Base-by-base conservation (phyloP, 2,329 filamentous ascomycete genomes). In the Trichoderma pleuroti region DNA sequence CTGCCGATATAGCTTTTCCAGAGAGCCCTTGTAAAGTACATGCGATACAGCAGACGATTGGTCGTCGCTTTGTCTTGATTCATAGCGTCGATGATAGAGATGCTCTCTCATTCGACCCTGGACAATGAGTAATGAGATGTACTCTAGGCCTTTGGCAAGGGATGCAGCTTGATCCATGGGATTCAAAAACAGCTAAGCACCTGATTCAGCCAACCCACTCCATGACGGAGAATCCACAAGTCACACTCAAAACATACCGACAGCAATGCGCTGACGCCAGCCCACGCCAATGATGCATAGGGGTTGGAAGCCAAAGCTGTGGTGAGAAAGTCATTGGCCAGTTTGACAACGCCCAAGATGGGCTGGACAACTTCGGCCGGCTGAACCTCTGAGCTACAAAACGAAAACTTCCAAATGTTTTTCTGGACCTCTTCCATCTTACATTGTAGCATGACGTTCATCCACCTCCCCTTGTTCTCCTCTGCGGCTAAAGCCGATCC, bases 41-140 rank as follows among this genome's bases (percentile, higher is more conserved):
- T 68, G 62, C 16, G 42, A 34, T 26, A n/a, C 16, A 12, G n/a
- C 5, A 18, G 46, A 52, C 7, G 46, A 12, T 52, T 28, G 10
- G 18, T 12, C 4, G 11, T 68, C 11, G 11, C 9, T 21, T 18
- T 42, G 18, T 14, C 32, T 60, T 18, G 11, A 7, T 21, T 59
- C 65, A 59, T 68, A 59, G n/a, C 30, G n/a, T 18, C 65, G 46
- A 68, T 49, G 1, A 46, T 60, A 60, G 10, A 60, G 65, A 26
- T 68, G 54, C 26, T 68, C 65, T n/a, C 65, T 30, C 65, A 68
- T 68, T 26, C 34, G 54, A n/a, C 54, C 36, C 21, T 68, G 65
- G 18, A 39, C 28, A 10, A 68, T 68, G 21, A 68, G 54, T 3
- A 30, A n/a, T 34, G 65, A 68, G 36, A 68, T 26, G 36, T 60